Evolutionary conservation across 2,329 filamentous ascomycete genomes (phyloP).

Genomic region (Fusarium falciforme): DNA sequence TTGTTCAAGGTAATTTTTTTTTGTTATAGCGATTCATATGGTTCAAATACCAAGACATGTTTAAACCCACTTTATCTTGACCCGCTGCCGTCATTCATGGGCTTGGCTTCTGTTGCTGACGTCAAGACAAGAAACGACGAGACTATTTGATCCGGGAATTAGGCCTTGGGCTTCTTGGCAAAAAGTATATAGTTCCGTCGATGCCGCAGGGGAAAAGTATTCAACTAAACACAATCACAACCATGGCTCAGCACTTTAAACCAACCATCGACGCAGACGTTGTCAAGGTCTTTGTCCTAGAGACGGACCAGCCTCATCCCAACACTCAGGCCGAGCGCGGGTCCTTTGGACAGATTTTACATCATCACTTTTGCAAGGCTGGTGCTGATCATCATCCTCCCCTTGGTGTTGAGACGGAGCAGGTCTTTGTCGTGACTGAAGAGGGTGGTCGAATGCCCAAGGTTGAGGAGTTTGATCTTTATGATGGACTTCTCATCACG

Average conservation of each 20-base stretch:
- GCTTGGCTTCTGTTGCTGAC: slow-evolving; percentile 35
- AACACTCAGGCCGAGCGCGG: slow-evolving; percentile 62
- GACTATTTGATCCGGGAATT: background rate
- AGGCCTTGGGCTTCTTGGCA: background rate
- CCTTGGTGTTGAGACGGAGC: slow-evolving; percentile 65
- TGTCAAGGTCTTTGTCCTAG: slow-evolving; percentile 63
- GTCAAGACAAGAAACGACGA: slow-evolving; percentile 18
- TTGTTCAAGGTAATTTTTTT: background rate
- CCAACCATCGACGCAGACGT: slow-evolving; percentile 41
- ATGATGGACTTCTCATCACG: slow-evolving; percentile 81
- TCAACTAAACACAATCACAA: slow-evolving; percentile 1
- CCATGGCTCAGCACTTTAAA: slow-evolving; percentile 44
- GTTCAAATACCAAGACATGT: background rate
- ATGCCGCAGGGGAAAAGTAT: background rate
- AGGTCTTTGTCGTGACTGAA: slow-evolving; percentile 65
- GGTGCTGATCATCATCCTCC: slow-evolving; percentile 64
- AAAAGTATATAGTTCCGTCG: background rate
- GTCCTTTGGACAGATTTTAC: slow-evolving; percentile 65
- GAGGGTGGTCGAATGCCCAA: slow-evolving; percentile 59
- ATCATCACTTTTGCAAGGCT: slow-evolving; percentile 62
- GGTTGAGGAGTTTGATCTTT: slow-evolving; percentile 64
- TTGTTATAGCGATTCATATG: background rate
- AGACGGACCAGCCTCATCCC: slow-evolving; percentile 67
- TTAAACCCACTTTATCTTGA: slow-evolving; percentile 29
- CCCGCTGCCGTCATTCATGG: slow-evolving; percentile 36